These are phyloP conservation scores for Plantago ovata DNA, from an alignment of 257 asterid genomes.

Conservation along the genomic window DNA sequence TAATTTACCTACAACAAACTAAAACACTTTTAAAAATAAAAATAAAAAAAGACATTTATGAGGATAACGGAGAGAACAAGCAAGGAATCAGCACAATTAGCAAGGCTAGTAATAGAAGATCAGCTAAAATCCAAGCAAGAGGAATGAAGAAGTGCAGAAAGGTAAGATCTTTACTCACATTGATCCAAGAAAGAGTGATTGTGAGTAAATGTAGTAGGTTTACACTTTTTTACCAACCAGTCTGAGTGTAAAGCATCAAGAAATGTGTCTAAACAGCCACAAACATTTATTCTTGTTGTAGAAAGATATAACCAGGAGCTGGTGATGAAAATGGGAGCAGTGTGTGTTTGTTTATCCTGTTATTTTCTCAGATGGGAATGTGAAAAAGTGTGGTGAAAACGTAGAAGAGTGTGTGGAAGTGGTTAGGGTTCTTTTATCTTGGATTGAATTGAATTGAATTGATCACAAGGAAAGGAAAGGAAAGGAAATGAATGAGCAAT, in stretches of 20 bases:
- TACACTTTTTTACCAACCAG: conserved; percentile 25
- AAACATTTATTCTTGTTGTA: conserved; percentile 19
- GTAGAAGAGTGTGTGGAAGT: conserved; percentile 19
- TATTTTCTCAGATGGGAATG: conserved; percentile 18
- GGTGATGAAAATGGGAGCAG: conserved; percentile 12
- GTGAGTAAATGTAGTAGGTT: conserved; percentile 14
- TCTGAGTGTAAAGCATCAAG: conserved; percentile 23
- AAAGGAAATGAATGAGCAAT: background rate
- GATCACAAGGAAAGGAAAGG: background rate
- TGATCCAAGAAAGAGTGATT: conserved; percentile 45
- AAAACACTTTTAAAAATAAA: conserved; percentile 18
- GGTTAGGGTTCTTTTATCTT: conserved; percentile 29
- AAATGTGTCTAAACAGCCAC: conserved; percentile 23
- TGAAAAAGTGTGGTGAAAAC: conserved; percentile 23
- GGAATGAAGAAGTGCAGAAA: conserved; percentile 15
- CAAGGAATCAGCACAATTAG: conserved; percentile 34
- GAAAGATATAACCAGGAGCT: background rate
- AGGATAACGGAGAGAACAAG: conserved; percentile 34
- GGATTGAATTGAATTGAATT: no score
- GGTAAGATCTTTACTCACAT: conserved; percentile 46
- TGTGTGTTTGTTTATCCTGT: background rate
- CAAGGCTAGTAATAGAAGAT: conserved; percentile 11
- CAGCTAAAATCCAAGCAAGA: conserved; percentile 24
- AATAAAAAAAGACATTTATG: conserved; percentile 10
- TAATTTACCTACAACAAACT: conserved; percentile 34